These are phyloP conservation scores for Fusarium nodosum DNA, from an alignment of 2,329 filamentous ascomycete species.

Conservation along the genomic window DNA sequence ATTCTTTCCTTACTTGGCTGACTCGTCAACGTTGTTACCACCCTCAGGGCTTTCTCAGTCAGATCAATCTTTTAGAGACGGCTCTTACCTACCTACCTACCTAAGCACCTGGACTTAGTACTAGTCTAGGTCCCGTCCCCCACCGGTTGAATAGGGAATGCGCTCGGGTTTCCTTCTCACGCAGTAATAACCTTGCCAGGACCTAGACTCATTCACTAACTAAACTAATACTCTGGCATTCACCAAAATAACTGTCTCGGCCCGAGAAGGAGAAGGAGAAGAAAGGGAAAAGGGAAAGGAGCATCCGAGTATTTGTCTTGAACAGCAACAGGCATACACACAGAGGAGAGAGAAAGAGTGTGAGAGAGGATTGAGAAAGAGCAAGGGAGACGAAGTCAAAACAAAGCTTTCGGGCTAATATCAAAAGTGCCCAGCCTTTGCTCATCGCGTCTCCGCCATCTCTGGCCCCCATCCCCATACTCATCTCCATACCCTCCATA, in stretches of 20 bases:
- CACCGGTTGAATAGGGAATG: slow-evolving; percentile 22
- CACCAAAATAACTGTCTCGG: slow-evolving; percentile 37
- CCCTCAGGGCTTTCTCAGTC: slow-evolving; percentile 2
- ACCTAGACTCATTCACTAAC: slow-evolving; percentile 10
- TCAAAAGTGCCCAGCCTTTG: slow-evolving; percentile 35
- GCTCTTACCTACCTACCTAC: neutral
- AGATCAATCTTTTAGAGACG: slow-evolving; percentile 11
- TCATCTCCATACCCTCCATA: slow-evolving; percentile 1
- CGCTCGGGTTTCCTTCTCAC: slow-evolving; percentile 8
- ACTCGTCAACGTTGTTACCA: slow-evolving; percentile 14
- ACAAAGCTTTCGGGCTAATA: slow-evolving; percentile 29
- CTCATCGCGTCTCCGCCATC: slow-evolving; percentile 27
- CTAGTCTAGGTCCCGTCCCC: slow-evolving; percentile 5
- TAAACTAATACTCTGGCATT: slow-evolving; percentile 12
- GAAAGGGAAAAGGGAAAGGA: slow-evolving; percentile 2
- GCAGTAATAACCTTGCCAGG: neutral
- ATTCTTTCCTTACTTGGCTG: slow-evolving; percentile 5
- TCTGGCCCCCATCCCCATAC: slow-evolving; percentile 13
- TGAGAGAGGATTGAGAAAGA: neutral
- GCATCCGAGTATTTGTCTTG: neutral
- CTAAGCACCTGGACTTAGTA: neutral
- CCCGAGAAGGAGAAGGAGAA: slow-evolving; percentile 22
- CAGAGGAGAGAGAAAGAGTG: neutral
- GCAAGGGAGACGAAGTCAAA: slow-evolving; percentile 24
- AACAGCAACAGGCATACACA: slow-evolving; percentile 1